Conservation (phyloP, 768 basidiomycete species). For the Tulasnella sp. region DNA sequence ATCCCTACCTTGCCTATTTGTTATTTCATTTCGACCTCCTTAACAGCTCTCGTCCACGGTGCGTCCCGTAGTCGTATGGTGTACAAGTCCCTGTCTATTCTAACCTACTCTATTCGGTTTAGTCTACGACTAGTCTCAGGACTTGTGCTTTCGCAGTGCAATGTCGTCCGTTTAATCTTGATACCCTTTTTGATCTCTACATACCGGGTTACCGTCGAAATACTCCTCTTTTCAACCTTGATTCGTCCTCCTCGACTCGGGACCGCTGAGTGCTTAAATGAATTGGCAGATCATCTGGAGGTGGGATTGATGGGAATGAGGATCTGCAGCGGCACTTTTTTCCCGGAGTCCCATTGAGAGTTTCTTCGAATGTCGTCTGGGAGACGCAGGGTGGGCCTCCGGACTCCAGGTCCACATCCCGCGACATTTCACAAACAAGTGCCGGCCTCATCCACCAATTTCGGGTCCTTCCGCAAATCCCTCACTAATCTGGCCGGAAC, state of each 20-base stretch:
- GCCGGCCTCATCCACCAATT: neutral
- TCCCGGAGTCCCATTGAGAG: neutral
- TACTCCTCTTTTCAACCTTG: neutral
- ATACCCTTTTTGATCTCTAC: neutral
- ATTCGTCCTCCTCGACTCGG: neutral
- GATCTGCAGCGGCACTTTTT: neutral
- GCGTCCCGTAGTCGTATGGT: slow-evolving; percentile 15
- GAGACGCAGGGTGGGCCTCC: slow-evolving; percentile 10
- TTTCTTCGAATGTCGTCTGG: neutral
- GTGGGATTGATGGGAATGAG: neutral
- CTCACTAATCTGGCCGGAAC: neutral
- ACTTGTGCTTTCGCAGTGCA: slow-evolving; percentile 48
- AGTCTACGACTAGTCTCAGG: slow-evolving; percentile 44
- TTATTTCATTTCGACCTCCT: slow-evolving; percentile 21
- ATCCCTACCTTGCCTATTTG: slow-evolving; percentile 16
- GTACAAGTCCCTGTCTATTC: slow-evolving; percentile 27
- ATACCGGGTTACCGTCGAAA: neutral
- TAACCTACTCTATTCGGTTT: slow-evolving; percentile 32
- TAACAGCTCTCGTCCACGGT: slow-evolving; percentile 51
- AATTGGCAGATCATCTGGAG: neutral
- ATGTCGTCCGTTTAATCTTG: slow-evolving; percentile 38
- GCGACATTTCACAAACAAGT: neutral
- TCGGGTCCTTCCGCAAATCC: slow-evolving; percentile 7
- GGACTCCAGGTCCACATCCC: neutral
- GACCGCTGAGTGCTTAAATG: slow-evolving; percentile 48